A percentile compares a stretch with the other conserved stretches of the same genome.
Conservation (phyloP, 164 flowering plant genomes). For the Liriodendron chinense region DNA sequence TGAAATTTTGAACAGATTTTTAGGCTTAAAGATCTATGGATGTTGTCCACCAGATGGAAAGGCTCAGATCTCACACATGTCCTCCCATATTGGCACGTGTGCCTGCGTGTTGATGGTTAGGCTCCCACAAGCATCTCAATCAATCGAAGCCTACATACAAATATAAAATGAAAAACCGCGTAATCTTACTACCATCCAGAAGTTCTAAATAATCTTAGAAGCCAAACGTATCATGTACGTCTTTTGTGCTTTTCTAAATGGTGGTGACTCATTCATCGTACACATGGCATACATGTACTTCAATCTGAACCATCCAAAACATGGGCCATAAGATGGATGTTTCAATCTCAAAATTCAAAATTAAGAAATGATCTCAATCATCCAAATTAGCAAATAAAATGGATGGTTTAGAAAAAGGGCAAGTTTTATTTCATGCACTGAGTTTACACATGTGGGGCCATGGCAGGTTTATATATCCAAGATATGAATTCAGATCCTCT, state of each 20-base stretch:
- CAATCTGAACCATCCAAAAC: neutral
- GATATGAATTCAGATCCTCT: too few relatives aligned
- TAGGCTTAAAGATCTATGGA: neutral
- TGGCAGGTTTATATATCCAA: too few relatives aligned
- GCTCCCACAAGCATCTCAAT: neutral
- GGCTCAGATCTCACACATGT: neutral
- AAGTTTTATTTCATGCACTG: too few relatives aligned
- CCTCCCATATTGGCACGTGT: neutral
- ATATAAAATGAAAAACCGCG: neutral
- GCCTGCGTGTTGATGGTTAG: neutral
- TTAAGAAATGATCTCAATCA: neutral
- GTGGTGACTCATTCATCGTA: neutral
- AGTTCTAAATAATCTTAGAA: neutral
- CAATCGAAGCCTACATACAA: too few relatives aligned
- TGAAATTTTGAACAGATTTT: too few relatives aligned
- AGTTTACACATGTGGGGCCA: too few relatives aligned
- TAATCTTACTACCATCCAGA: neutral
- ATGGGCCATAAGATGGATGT: neutral
- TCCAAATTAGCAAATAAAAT: too few relatives aligned
- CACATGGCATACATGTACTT: neutral
- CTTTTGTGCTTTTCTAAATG: neutral
- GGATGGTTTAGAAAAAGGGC: neutral
- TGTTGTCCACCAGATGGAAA: neutral
- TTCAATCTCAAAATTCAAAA: neutral
- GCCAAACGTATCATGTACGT: neutral